Evolutionary conservation across 2,329 filamentous ascomycete genomes (phyloP).

Genomic region (Aspergillus costaricaensis): DNA sequence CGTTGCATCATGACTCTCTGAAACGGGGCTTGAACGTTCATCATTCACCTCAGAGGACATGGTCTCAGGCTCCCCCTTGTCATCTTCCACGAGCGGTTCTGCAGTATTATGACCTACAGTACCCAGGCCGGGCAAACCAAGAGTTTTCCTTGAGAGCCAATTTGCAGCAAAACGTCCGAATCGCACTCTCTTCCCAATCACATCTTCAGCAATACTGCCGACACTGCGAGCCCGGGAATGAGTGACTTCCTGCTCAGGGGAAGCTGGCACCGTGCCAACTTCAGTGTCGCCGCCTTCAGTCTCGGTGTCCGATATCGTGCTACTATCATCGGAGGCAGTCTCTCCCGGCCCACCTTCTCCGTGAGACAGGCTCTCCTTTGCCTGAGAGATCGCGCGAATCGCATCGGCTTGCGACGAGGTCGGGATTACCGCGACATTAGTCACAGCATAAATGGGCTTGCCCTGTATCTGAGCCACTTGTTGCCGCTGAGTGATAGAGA

Average conservation of each 20-base stretch:
- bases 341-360: conserved; percentile 39
- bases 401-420: conserved; percentile 76
- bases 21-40: conserved; percentile 11
- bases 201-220: conserved; percentile 77
- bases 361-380: conserved; percentile 50
- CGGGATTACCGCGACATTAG: conserved; percentile 87
- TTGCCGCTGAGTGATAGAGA: conserved; percentile 82
- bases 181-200: conserved; percentile 76
- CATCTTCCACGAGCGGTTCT: conserved; percentile 25
- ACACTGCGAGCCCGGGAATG: conserved; percentile 36
- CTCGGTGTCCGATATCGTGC: conserved; percentile 30
- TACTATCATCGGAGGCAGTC: conserved; percentile 27
- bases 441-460: conserved; percentile 80
- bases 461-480: conserved; percentile 87
- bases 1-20: conserved; percentile 5
- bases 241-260: conserved; percentile 27
- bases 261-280: conserved; percentile 29
- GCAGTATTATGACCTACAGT: conserved; percentile 59
- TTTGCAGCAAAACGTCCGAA: conserved; percentile 87
- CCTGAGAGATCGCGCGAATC: conserved; percentile 67
- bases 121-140: conserved; percentile 71
- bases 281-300: conserved; percentile 31
- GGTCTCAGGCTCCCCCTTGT: conserved; percentile 10
- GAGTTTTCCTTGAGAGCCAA: conserved; percentile 87
- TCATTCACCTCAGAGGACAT: conserved; percentile 14